Percentiles rank a stretch among this genome's conserved stretches.
Conservation (phyloP, 2,329 filamentous ascomycete species). For the Penicillium sp. region DNA sequence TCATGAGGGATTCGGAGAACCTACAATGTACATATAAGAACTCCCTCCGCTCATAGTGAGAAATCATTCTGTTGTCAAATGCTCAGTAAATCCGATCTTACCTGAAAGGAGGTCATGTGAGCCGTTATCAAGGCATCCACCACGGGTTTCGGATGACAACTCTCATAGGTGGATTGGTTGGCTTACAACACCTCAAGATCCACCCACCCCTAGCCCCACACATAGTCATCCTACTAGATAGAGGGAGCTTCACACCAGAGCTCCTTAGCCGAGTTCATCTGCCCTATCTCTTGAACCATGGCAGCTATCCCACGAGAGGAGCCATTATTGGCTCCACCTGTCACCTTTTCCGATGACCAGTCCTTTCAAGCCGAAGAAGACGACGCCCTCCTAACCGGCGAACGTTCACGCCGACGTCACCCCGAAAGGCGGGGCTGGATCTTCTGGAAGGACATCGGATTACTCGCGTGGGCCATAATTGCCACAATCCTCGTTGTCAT, state of each 20-base stretch:
- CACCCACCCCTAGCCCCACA: background rate
- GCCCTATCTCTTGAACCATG: conserved; percentile 24
- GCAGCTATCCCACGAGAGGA: conserved; percentile 41
- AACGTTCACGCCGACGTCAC: conserved; percentile 38
- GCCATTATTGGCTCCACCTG: conserved; percentile 54
- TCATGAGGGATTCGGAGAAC: background rate
- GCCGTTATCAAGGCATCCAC: background rate
- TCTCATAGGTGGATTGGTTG: background rate
- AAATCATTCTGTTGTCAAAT: background rate
- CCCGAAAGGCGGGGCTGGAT: conserved; percentile 47
- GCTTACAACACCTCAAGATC: background rate
- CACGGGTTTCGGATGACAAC: background rate
- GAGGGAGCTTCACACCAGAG: conserved; percentile 4
- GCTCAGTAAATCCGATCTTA: background rate
- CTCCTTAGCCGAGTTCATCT: background rate
- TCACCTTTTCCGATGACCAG: conserved; percentile 53
- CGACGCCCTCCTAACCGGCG: conserved; percentile 62
- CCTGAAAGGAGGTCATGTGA: background rate
- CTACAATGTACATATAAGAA: background rate
- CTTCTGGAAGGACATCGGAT: conserved; percentile 69
- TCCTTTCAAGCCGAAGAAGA: conserved; percentile 61
- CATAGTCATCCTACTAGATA: background rate
- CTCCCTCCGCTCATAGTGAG: background rate
- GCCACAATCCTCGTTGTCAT: conserved; percentile 78
- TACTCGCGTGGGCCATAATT: conserved; percentile 80